Base-by-base conservation (phyloP, 108 stramenopile genomes). In the Skeletonema potamos region DNA sequence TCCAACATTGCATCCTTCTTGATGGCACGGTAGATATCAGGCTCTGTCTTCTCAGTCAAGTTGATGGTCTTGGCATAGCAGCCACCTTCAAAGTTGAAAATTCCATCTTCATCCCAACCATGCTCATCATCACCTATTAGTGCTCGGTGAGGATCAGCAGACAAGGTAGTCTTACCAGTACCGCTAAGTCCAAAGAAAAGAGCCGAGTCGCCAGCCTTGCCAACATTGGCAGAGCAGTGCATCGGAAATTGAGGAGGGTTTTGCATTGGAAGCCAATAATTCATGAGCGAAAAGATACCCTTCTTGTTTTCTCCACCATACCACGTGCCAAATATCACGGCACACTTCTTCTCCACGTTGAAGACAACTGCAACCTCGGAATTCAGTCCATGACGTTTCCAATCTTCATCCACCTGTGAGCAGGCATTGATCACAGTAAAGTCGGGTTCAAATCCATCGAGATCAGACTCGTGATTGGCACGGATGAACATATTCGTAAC, bases 271-370 rank as follows among this genome's bases (percentile, higher is more conserved):
- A 97, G 82, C 94, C 93, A 96, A 80, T 96, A 96, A 82, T 99
- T 98, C 97, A 99, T 98, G 63, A 99, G 72, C n/a, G 95, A 93
- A 67, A 99, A 99, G 70, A 98, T 96, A 8, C 98, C 98, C 87
- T 99, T 99, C 82, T 99, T 99, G 81, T 97, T 99, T 82, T 99
- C 98, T 55, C 97, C 98, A 28, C 98, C 98, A 71, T 99, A 99
- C 89, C 90, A 97, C 9, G 98, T 99, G 11, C 97, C 98, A 58
- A 95, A 94, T 63, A 99, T 97, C 69, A 98, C 78, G 15, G 96
- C 98, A 64, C 81, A 84, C 65, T 86, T 87, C 82, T 96, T 86
- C 81, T 99, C 98, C 27, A 97, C 72, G 81, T 99, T 97, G 83
- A 99, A 97, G 20, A 93, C 95, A 18, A 97, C 97, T 12, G 96